Percentiles rank a stretch among this genome's conserved stretches.
phyloP scores from a whole-genome alignment of 2,329 filamentous ascomycete genomes.

The Phialemonium atrogriseum region DNA sequence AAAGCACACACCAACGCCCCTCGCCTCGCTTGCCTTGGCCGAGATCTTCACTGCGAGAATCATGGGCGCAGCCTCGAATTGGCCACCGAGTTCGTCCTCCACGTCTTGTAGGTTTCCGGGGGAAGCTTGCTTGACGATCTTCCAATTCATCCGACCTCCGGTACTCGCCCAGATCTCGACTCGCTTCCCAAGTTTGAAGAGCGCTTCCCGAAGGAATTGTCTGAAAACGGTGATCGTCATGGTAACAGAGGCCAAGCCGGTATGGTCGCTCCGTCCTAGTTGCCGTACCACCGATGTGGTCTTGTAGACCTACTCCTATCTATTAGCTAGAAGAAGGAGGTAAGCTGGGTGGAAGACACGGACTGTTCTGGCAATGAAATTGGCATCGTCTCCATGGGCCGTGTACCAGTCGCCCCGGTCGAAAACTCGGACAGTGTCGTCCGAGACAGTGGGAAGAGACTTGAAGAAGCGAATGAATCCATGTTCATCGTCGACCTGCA shows the following conservation, averaged over 20 bases:
- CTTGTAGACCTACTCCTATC: slow-evolving; percentile 98
- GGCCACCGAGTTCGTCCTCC: slow-evolving; percentile 84
- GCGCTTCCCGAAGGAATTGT: slow-evolving; percentile 87
- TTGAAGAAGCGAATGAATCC: slow-evolving; percentile 97
- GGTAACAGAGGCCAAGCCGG: slow-evolving; percentile 85
- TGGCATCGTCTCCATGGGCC: slow-evolving; percentile 79
- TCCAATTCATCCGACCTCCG: slow-evolving; percentile 81
- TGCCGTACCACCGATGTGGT: slow-evolving; percentile 92
- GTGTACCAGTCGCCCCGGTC: slow-evolving; percentile 95
- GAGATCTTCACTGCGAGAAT: slow-evolving; percentile 92
- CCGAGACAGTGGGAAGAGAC: slow-evolving; percentile 61
- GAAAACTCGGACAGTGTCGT: slow-evolving; percentile 80
- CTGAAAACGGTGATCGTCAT: slow-evolving; percentile 93
- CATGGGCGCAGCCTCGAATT: slow-evolving; percentile 84
- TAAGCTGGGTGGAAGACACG: slow-evolving; percentile 12
- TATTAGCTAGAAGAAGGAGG: no score
- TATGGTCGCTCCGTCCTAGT: slow-evolving; percentile 73
- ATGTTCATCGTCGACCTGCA: slow-evolving; percentile 92
- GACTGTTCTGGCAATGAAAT: slow-evolving; percentile 72
- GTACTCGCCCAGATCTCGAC: slow-evolving; percentile 81
- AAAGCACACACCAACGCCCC: slow-evolving; percentile 90
- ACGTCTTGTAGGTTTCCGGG: slow-evolving; percentile 95
- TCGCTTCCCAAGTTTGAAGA: slow-evolving; percentile 84
- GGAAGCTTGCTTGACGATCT: slow-evolving; percentile 82
- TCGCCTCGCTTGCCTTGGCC: slow-evolving; percentile 75